A percentile compares a stretch with the other conserved stretches of the same genome.
Evolutionary conservation across 768 basidiomycete genomes (phyloP).

Genomic region (Lanmaoa pseudosensibilis): DNA sequence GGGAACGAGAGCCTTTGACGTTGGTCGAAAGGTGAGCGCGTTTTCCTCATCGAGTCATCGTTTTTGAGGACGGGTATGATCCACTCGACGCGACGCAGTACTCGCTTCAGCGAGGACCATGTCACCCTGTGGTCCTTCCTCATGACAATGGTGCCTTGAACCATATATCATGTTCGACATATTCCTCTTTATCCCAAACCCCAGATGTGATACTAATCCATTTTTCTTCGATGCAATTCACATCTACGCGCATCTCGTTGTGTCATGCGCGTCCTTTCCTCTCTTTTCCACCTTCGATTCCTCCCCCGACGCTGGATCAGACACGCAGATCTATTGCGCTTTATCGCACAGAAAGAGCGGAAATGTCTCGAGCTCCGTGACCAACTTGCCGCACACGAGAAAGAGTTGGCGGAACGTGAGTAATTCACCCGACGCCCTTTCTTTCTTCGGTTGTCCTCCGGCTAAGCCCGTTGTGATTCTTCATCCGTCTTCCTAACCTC

Average conservation of each 20-base stretch:
- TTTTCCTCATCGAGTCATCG: not conserved
- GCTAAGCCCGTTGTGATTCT: too few relatives aligned
- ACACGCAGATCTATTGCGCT: constrained; percentile 77
- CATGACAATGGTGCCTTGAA: not conserved
- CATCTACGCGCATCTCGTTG: not conserved
- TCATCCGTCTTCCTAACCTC: not conserved
- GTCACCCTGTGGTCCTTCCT: not conserved
- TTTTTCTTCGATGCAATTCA: not conserved
- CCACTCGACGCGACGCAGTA: not conserved
- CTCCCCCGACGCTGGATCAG: constrained; percentile 36
- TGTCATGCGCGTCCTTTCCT: too few relatives aligned
- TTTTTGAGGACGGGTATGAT: not conserved
- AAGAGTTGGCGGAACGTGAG: constrained; percentile 65
- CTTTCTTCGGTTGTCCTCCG: not conserved
- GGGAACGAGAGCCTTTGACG: constrained; percentile 50
- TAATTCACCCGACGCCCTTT: too few relatives aligned
- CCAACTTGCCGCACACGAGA: constrained; percentile 70
- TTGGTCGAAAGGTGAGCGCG: constrained; percentile 67
- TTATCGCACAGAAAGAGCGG: constrained; percentile 85
- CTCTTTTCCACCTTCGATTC: not conserved
- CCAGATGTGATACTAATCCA: not conserved
- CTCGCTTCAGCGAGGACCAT: not conserved
- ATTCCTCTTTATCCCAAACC: not conserved
- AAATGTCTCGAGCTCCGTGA: constrained; percentile 80
- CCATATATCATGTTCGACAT: not conserved